These are phyloP conservation scores for Cokeromyces recurvatus DNA, from an alignment of 371 early-diverging fungal genomes.

Conservation along the genomic window DNA sequence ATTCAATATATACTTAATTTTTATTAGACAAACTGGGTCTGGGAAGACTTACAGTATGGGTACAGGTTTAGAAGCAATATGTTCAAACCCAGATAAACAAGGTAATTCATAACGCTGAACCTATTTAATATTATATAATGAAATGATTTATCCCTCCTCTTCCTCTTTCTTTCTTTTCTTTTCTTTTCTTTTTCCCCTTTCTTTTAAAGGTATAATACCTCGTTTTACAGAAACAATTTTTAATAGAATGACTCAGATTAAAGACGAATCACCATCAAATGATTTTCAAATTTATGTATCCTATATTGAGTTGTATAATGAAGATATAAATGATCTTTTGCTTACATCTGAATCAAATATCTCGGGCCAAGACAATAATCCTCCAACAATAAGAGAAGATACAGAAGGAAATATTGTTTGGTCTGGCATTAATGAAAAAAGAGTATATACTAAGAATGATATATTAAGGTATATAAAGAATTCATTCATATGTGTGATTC, in stretches of 20 bases:
- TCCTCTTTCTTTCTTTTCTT: too few species aligned
- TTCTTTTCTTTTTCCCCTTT: too few species aligned
- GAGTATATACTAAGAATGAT: constrained; percentile 62
- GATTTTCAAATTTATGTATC: constrained; percentile 58
- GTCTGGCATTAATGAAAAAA: constrained; percentile 81
- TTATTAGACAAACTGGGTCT: constrained; percentile 41
- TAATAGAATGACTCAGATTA: constrained; percentile 18
- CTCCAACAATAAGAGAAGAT: constrained; percentile 81
- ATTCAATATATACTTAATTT: not conserved
- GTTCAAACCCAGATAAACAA: not conserved
- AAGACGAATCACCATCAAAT: not conserved
- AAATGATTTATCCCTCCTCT: too few species aligned
- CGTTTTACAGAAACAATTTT: constrained; percentile 68
- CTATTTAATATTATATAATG: too few species aligned
- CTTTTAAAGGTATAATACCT: constrained; percentile 81
- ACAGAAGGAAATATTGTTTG: constrained; percentile 84
- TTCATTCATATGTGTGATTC: too few species aligned
- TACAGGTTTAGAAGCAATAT: constrained; percentile 47
- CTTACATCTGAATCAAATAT: constrained; percentile 24
- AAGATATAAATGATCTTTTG: constrained; percentile 79
- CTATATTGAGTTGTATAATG: constrained; percentile 94
- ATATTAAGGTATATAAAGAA: constrained; percentile 51
- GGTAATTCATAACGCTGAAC: too few species aligned
- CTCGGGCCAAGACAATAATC: constrained; percentile 10
- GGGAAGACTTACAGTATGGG: constrained; percentile 99